Base-by-base conservation (phyloP, 345 rosid species). In the Mallotus nudiflorus region DNA sequence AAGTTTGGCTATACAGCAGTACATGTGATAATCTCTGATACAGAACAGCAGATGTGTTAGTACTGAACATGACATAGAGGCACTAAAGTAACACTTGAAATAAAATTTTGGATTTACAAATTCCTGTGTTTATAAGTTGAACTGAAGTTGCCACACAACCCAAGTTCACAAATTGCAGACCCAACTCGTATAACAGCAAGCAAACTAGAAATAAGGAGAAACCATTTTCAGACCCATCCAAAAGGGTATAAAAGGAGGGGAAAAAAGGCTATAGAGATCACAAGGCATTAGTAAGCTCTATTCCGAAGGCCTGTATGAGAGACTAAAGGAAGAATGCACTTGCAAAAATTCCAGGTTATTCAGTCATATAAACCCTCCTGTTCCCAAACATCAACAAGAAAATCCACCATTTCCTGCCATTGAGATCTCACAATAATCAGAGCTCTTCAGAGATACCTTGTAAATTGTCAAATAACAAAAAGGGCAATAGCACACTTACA, bases 401-500 rank as follows among this genome's bases (percentile, higher is more conserved):
- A 77, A 72, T 77, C 81, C 73, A 72, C 81, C 77, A 77, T 77
- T 77, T 77, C 81, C 81, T 77, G 81, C 73, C 73, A 72, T 77
- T 66, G 10, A 37, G 25, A 65, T 8, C 65, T n/a, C 68, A 15
- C 22, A 20, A 29, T 25, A 40, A 54, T 53, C 55, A 33, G 69
- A 37, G 37, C 11, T 20, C 9, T 10, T n/a, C n/a, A 49, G 20
- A 49, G 35, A 37, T 25, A 37, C 3, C 49, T 50, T 19, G 48
- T 25, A 62, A 15, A 7, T 57, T 11, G 12, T 1, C 56, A 33
- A 0, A 12, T 42, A n/a, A n/a, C 24, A 27, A 1, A 25, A 9
- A 16, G 27, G 44, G 44, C 12, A 10, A 24, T 4, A n/a, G 25
- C 11, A 18, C 57, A 75, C 91, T 84, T 78, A 89, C 94, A 1